Percentiles rank a stretch among this genome's conserved stretches.
Conservation (phyloP, 1,284 basidiomycete species). For the Thecaphora thlaspeos region DNA sequence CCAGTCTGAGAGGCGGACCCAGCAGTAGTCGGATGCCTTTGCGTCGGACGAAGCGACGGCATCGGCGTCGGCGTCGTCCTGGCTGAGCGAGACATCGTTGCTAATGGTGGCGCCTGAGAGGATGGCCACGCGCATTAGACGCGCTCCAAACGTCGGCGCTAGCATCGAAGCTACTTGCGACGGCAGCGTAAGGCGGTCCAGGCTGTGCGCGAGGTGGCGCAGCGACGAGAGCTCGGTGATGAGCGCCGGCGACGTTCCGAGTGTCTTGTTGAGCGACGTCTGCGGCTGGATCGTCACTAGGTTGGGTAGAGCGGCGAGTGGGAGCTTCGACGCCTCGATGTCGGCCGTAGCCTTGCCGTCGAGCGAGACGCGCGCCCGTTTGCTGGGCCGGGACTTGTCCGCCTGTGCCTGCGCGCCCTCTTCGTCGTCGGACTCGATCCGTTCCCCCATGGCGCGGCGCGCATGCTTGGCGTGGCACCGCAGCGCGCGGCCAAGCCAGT, state of each 20-base stretch:
- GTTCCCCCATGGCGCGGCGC: slow-evolving; percentile 10
- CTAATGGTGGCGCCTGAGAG: slow-evolving; percentile 27
- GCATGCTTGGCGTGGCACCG: slow-evolving; percentile 21
- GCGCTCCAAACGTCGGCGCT: slow-evolving; percentile 21
- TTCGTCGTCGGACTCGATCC: slow-evolving; percentile 26
- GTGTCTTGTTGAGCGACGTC: slow-evolving; percentile 24
- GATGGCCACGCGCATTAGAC: slow-evolving; percentile 31
- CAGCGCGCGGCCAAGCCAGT: slow-evolving; percentile 27
- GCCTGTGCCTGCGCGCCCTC: slow-evolving; percentile 6
- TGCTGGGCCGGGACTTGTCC: slow-evolving; percentile 11
- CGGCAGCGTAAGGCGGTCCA: slow-evolving; percentile 30
- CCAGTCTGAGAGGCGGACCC: slow-evolving; percentile 33
- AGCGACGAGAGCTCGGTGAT: slow-evolving; percentile 38
- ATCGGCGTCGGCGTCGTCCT: slow-evolving; percentile 1
- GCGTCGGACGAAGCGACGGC: neutral
- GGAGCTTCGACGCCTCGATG: neutral
- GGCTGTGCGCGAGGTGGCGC: slow-evolving; percentile 31
- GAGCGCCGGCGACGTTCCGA: slow-evolving; percentile 22
- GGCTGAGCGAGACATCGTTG: slow-evolving; percentile 34
- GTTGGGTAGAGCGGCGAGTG: slow-evolving; percentile 18
- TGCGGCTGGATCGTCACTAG: slow-evolving; percentile 31
- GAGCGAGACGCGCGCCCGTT: slow-evolving; percentile 1
- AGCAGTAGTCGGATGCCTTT: slow-evolving; percentile 14
- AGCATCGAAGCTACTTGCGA: slow-evolving; percentile 38
- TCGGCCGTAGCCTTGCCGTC: neutral